Evolutionary conservation across 1,139 yeast species (phyloP).

Genomic region (Candida sojae): DNA sequence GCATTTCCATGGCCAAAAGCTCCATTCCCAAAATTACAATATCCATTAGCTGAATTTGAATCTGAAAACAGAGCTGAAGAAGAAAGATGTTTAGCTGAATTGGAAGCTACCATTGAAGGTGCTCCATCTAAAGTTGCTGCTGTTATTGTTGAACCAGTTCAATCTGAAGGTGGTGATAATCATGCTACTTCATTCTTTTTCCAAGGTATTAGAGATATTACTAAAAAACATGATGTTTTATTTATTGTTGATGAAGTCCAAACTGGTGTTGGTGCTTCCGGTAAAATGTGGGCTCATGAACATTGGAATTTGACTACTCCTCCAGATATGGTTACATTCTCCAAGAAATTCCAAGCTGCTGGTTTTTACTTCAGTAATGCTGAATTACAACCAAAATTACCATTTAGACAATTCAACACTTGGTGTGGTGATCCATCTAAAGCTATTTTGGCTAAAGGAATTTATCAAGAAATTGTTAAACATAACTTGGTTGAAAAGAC

Average conservation of each 20-base stretch:
- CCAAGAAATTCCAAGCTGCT: conserved; percentile 78
- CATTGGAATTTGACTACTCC: conserved; percentile 65
- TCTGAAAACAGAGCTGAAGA: conserved; percentile 61
- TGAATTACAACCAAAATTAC: conserved; percentile 58
- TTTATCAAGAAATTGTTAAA: conserved; percentile 57
- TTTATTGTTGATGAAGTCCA: conserved; percentile 75
- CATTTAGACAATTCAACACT: conserved; percentile 79
- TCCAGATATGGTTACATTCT: conserved; percentile 74
- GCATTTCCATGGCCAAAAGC: conserved; percentile 80
- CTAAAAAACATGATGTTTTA: conserved; percentile 57
- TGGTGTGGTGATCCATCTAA: conserved; percentile 85
- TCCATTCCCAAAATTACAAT: conserved; percentile 65
- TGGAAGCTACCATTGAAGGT: conserved; percentile 52
- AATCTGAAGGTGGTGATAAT: conserved; percentile 78
- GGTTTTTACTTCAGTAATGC: conserved; percentile 74
- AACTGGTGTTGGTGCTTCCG: conserved; percentile 76
- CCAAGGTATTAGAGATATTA: conserved; percentile 66
- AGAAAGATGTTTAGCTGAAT: conserved; percentile 55
- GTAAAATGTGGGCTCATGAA: conserved; percentile 74
- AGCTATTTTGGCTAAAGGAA: conserved; percentile 63
- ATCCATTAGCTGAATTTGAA: conserved; percentile 58
- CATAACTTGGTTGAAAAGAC: conserved; percentile 54
- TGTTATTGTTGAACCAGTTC: conserved; percentile 70
- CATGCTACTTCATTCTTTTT: conserved; percentile 62
- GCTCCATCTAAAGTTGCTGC: conserved; percentile 62